Evolutionary conservation across 345 rosid species (phyloP).

Genomic region (Lepidium didymum): DNA sequence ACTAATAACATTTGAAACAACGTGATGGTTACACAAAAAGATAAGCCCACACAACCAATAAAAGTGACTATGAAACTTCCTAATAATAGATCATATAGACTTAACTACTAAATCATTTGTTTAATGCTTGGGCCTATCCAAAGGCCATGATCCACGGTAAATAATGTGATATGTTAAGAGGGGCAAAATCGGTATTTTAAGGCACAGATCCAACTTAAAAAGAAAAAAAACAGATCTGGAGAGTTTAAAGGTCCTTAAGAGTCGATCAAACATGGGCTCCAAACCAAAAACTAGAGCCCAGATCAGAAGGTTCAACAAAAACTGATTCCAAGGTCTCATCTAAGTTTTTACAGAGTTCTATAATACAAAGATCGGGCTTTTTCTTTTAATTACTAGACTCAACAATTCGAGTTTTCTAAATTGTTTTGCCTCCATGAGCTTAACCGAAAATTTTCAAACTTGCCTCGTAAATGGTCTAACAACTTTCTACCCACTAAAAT

Average conservation of each 20-base stretch:
- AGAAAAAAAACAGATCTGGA: slow-evolving; percentile 14
- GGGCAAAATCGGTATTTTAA: slow-evolving; percentile 2
- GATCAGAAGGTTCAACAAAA: neutral
- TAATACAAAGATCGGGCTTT: neutral
- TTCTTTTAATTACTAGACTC: neutral
- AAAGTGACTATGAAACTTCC: too few species aligned
- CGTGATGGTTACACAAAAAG: too few species aligned
- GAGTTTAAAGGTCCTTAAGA: neutral
- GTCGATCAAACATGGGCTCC: slow-evolving; percentile 25
- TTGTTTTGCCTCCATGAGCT: slow-evolving; percentile 13
- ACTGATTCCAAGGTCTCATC: neutral
- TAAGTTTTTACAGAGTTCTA: neutral
- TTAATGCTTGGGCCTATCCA: slow-evolving; percentile 2
- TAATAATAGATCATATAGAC: neutral
- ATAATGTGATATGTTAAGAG: neutral
- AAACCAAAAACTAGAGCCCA: slow-evolving; percentile 19
- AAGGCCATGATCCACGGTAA: slow-evolving; percentile 4
- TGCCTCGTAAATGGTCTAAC: neutral
- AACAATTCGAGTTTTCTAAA: neutral
- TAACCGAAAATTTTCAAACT: neutral
- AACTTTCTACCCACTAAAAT: neutral
- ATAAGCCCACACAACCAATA: too few species aligned
- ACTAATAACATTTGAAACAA: too few species aligned
- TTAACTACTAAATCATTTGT: neutral
- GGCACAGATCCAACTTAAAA: neutral